These are phyloP conservation scores for Dictyostelium citrinum DNA, from an alignment of 78 protist genomes.

Conservation along the genomic window DNA sequence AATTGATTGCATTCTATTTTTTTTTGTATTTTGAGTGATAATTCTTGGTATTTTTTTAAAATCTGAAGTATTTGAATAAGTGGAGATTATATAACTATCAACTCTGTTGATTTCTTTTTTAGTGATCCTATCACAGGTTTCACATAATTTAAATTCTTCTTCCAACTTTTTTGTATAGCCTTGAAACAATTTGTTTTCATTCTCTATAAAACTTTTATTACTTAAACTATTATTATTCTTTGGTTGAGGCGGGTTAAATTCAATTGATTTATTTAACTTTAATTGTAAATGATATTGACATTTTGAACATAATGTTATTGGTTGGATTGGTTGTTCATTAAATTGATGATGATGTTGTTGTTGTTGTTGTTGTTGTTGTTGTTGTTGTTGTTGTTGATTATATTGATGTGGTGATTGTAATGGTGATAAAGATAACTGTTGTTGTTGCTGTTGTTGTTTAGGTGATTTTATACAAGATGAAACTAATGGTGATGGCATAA, in stretches of 20 bases:
- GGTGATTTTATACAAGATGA: not conserved
- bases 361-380: not conserved
- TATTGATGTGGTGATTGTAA: not conserved
- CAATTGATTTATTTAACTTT: not conserved
- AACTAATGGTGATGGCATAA: not conserved
- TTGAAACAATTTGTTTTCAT: not conserved
- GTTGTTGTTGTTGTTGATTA: not conserved
- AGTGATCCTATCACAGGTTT: not conserved
- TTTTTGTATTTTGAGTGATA: not conserved
- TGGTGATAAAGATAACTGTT: not conserved
- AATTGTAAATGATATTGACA: conserved; percentile 25
- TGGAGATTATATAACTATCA: not conserved
- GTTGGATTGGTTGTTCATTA: not conserved
- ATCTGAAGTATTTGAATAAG: not conserved
- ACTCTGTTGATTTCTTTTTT: conserved; percentile 2
- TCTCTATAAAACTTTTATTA: not conserved
- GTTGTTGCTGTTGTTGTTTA: not conserved
- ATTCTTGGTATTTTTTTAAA: not conserved
- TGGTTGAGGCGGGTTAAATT: not conserved
- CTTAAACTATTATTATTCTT: not conserved
- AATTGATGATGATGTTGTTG: not conserved
- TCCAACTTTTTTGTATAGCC: not conserved
- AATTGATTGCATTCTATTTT: not conserved
- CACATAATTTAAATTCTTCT: conserved; percentile 4
- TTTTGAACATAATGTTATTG: not conserved